These are phyloP conservation scores for Raffaelea deltoideospora DNA, from an alignment of 2,329 filamentous ascomycete genomes.

Conservation along the genomic window DNA sequence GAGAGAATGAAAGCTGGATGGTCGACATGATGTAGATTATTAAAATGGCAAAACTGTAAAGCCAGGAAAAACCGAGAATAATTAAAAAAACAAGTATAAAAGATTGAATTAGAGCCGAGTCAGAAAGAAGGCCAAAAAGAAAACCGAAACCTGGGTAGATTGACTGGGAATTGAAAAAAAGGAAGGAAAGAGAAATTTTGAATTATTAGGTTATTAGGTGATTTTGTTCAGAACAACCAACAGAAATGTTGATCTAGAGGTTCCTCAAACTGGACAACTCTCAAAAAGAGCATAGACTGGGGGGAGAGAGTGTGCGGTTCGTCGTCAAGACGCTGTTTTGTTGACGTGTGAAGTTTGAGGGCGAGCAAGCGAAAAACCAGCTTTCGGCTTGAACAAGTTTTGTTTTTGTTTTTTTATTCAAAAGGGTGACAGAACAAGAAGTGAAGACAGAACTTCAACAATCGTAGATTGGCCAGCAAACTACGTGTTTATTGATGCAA, in stretches of 20 bases:
- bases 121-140: neutral
- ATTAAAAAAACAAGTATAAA: conserved; percentile 18
- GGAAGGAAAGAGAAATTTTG: conserved; percentile 15
- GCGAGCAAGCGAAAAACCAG: conserved; percentile 42
- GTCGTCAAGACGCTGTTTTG: no score
- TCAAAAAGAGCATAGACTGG: no score
- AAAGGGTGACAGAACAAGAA: conserved; percentile 18
- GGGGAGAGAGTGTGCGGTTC: no score
- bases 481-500: conserved; percentile 2
- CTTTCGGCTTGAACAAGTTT: conserved; percentile 21
- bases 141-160: neutral
- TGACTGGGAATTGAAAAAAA: neutral
- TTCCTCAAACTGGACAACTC: no score
- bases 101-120: conserved; percentile 18
- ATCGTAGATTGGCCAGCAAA: conserved; percentile 8
- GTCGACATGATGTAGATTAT: conserved; percentile 66
- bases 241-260: no score
- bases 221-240: no score
- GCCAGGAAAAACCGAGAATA: no score
- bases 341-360: no score
- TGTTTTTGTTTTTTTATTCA: no score
- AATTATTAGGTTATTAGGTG: no score
- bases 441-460: conserved; percentile 20
- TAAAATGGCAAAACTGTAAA: no score
- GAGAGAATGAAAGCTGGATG: conserved; percentile 87